These are phyloP conservation scores for Leucocoprinus leucothites DNA, from an alignment of 768 basidiomycete species.

Conservation along the genomic window DNA sequence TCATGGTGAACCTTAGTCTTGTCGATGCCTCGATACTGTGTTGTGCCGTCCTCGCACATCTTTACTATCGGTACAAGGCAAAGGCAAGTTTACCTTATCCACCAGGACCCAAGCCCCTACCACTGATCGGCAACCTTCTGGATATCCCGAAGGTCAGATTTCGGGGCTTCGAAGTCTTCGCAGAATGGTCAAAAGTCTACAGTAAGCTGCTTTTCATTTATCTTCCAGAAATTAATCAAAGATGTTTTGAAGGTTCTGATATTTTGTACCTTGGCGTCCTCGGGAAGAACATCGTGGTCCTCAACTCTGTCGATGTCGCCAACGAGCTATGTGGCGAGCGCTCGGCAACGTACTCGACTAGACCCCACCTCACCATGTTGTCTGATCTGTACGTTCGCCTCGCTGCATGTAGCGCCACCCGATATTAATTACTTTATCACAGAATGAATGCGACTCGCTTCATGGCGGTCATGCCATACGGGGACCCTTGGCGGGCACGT, in stretches of 20 bases:
- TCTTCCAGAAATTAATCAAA: not conserved
- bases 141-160: too few species aligned
- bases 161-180: not conserved
- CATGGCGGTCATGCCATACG: conserved; percentile 37
- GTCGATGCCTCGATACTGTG: too few species aligned
- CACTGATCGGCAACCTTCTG: too few species aligned
- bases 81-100: too few species aligned
- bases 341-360: not conserved
- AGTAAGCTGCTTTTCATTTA: not conserved
- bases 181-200: conserved; percentile 14
- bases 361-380: not conserved
- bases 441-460: not conserved
- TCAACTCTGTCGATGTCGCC: conserved; percentile 8
- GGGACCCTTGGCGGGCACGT: conserved; percentile 35
- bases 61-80: too few species aligned
- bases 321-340: not conserved
- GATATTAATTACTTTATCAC: too few species aligned
- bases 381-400: conserved; percentile 31
- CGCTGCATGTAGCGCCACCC: too few species aligned
- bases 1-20: too few species aligned
- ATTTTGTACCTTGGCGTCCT: conserved; percentile 15
- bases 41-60: too few species aligned
- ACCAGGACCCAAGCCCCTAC: too few species aligned
- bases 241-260: conserved; percentile 1
- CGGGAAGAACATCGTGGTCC: conserved; percentile 15